Conservation (phyloP, 345 rosid genomes). For the Citropsis articulata region DNA sequence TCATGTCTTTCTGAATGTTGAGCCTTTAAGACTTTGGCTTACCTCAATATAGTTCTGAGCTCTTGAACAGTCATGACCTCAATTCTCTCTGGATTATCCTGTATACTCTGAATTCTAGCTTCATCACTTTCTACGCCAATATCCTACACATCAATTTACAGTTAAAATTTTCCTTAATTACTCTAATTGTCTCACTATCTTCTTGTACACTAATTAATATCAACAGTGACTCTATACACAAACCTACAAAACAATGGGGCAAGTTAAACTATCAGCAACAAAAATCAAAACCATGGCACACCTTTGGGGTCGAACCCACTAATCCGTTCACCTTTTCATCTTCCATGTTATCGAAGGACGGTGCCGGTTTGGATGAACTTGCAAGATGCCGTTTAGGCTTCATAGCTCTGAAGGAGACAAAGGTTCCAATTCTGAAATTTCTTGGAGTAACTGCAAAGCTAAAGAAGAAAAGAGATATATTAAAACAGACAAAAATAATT, state of each 20-base stretch:
- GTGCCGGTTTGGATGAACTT: constrained; percentile 18
- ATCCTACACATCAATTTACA: constrained; percentile 19
- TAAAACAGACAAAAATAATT: background rate
- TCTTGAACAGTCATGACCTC: constrained; percentile 35
- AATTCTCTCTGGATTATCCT: background rate
- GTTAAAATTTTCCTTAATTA: constrained; percentile 20
- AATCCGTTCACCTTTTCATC: constrained; percentile 37
- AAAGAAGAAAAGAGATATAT: background rate
- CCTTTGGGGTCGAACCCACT: constrained; percentile 18
- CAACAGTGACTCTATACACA: background rate
- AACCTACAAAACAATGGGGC: background rate
- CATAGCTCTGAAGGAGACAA: constrained; percentile 30
- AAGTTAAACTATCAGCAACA: background rate
- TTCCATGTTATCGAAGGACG: constrained; percentile 30
- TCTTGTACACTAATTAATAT: background rate
- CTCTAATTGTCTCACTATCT: background rate
- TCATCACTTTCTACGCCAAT: background rate
- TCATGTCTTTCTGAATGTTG: background rate
- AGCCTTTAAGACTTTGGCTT: constrained; percentile 17
- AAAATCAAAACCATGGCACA: background rate
- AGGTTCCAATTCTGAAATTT: constrained; percentile 30
- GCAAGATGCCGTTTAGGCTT: constrained; percentile 42
- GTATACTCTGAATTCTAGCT: background rate
- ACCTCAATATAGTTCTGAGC: constrained; percentile 67
- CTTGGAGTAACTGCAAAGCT: constrained; percentile 43